Evolutionary conservation across 805 yeast genomes (phyloP), one percentile per base, ranked within the genome.

Genomic region (Jamesozyma piceae): DNA sequence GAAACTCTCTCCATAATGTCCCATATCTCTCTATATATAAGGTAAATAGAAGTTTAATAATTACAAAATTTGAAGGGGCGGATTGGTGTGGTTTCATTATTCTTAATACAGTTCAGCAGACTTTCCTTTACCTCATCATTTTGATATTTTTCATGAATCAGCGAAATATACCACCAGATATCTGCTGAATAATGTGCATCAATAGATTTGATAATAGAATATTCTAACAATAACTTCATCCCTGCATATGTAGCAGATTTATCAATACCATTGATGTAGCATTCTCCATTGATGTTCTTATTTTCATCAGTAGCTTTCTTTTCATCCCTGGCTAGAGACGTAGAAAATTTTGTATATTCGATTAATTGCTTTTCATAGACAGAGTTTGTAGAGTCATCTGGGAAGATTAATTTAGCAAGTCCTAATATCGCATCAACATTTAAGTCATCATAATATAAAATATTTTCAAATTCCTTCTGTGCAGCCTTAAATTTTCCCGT

Each of bases 141-240:
- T 36, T 74, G 77, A 38, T 73, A 63, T 21, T 55, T 65, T 48
- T 80, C 88, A 56, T 82, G 82, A 19, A 83, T 71, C 49, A 69
- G 62, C 2, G 86, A 74, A 44, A 84, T 65, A 43, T 73, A 72
- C 73, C 77, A 80, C 82, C 89, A 82, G 11, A 81, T 69, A 58
- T 86, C 95, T 6, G 77, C 64, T 11, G 65, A 60, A 41, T 58
- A 54, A 15, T 69, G 58, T 10, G 75, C 78, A 14, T 69, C 67
- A n/a, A 64, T 56, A 2, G 65, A 59, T 34, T 55, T 60, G 11
- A 58, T 57, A 2, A 63, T 53, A 21, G 62, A 53, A 3, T 57
- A 54, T 47, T 71, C 75, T 20, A 73, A 49, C 18, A 71, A 48
- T 14, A 66, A 49, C 37, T 57, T 66, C 53, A 77, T 57, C 46